Base-by-base conservation (phyloP, 805 yeast species). In the Saturnispora kantuleensis region DNA sequence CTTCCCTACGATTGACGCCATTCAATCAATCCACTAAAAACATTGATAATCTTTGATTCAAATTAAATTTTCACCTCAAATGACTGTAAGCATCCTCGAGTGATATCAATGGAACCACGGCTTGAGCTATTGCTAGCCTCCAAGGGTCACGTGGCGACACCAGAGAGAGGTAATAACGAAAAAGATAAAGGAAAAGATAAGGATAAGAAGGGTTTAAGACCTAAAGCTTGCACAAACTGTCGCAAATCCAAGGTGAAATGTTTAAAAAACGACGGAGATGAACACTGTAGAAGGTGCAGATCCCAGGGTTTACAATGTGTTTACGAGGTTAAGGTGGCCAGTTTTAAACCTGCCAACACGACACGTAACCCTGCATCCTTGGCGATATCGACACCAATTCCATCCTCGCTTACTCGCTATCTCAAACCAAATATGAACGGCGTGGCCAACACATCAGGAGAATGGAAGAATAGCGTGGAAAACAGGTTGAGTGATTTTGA, bases 221-320 rank as follows among this genome's bases (percentile, higher is more conserved):
- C 46, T 11, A 78, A 74, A 54, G 86, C 87, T 3, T 81, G 88
- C 57, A 67, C 75, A 18, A 68, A 69, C 52, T 81, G 88, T 56
- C 71, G 83, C 45, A 67, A 67, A 54, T 68, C 81, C 17, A 81
- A 81, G 59, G 79, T 80, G 26, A 77, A 71, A 57, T 81, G 88
- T 52, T 69, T 69, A 33, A 77, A 77, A 53, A 52, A 64, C 5
- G 65, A 63, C 2, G 56, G 53, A 50, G 61, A 56, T 42, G 53
- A 73, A 42, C 79, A 81, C 1, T 81, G 88, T 56, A 73, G 71
- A 49, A 56, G 84, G 46, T 81, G 88, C 56, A 50, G 65, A 12
- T 68, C 70, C 33, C 68, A 65, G 15, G 74, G 74, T 13, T 65
- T 74, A 28, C 71, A 70, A 38, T 81, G 87, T 53, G 71, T 73